Evolutionary conservation across 1,284 basidiomycete species (phyloP).

Genomic region (Apiotrichum montevideense): DNA sequence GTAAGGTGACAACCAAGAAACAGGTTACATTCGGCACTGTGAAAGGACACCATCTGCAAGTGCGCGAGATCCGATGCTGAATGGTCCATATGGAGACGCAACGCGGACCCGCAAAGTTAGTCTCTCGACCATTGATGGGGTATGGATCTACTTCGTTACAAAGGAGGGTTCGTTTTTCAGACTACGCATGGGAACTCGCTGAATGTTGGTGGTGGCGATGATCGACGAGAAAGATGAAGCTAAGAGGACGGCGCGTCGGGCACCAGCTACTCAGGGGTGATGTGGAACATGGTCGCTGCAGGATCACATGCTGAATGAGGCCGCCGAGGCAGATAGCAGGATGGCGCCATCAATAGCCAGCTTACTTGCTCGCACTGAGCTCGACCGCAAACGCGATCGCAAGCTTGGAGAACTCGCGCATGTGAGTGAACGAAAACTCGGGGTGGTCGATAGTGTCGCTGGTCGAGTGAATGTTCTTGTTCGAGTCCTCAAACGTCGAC

Average conservation of each 20-base stretch:
- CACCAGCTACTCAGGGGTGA: too few species aligned
- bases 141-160: too few species aligned
- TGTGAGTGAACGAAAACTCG: conserved; percentile 70
- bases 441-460: conserved; percentile 76
- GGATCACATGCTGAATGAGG: background rate
- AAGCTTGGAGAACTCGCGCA: conserved; percentile 71
- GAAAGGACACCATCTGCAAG: too few species aligned
- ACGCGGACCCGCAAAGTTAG: too few species aligned
- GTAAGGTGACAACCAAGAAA: too few species aligned
- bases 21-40: too few species aligned
- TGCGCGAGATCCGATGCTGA: too few species aligned
- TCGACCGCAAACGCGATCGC: conserved; percentile 78
- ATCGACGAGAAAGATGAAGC: background rate
- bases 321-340: background rate
- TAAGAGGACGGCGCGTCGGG: background rate
- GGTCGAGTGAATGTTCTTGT: conserved; percentile 72
- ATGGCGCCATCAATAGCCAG: background rate
- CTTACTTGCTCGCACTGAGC: conserved; percentile 41
- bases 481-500: conserved; percentile 50
- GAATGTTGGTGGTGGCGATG: too few species aligned
- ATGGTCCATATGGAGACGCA: too few species aligned
- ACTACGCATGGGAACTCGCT: too few species aligned
- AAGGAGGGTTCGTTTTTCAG: too few species aligned
- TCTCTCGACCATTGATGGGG: too few species aligned
- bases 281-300: background rate